Evolutionary conservation across 768 basidiomycete species (phyloP).

Genomic region (Mycena rosella): DNA sequence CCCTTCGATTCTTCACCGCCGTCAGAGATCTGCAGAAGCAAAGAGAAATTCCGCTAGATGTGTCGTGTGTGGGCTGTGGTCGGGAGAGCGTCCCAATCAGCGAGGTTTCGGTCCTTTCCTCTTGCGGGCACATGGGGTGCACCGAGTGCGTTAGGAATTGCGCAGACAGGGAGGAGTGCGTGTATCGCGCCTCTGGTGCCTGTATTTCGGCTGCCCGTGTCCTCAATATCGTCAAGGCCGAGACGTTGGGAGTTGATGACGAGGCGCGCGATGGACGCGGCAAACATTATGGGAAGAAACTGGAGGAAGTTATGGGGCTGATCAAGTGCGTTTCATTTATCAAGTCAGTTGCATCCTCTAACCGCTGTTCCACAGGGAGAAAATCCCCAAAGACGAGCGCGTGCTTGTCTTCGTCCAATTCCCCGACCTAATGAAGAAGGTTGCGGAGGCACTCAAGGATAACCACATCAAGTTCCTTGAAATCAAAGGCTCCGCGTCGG

Average conservation of each 20-base stretch:
- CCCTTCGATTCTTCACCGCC: conserved; percentile 91
- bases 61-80: conserved; percentile 75
- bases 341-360: background rate
- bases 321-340: conserved; percentile 69
- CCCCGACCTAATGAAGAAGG: conserved; percentile 92
- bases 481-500: conserved; percentile 81
- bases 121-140: conserved; percentile 93
- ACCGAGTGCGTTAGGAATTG: conserved; percentile 76
- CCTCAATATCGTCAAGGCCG: conserved; percentile 86
- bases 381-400: conserved; percentile 81
- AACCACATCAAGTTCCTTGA: conserved; percentile 83
- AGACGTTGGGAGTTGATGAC: conserved; percentile 85
- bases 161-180: conserved; percentile 86
- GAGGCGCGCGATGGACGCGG: conserved; percentile 77
- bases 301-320: conserved; percentile 80
- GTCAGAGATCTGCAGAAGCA: conserved; percentile 91
- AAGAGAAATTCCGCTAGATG: conserved; percentile 65
- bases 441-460: conserved; percentile 82
- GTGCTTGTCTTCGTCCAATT: conserved; percentile 97
- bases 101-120: conserved; percentile 88
- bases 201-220: conserved; percentile 86
- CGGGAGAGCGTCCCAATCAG: conserved; percentile 67
- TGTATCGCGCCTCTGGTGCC: conserved; percentile 74
- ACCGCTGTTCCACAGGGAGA: conserved; percentile 60
- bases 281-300: conserved; percentile 85